Conservation (phyloP, 2,329 filamentous ascomycete species). For the Leptographium galeiforme region DNA sequence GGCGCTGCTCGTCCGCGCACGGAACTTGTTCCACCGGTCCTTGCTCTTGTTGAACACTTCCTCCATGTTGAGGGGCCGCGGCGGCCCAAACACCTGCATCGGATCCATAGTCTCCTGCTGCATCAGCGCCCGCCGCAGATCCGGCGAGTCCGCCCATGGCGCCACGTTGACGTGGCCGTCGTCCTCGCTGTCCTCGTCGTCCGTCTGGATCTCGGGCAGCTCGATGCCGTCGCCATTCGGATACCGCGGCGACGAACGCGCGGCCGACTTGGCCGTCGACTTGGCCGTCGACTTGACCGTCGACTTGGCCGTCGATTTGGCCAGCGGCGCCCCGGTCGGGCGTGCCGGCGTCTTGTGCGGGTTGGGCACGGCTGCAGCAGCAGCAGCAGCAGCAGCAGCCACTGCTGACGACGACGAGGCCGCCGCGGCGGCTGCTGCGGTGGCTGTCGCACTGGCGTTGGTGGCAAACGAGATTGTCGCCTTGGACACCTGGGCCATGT, state of each 20-base stretch:
- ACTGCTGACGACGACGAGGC: background rate
- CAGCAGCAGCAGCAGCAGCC: background rate
- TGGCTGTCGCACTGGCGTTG: conserved; percentile 19
- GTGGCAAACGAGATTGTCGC: conserved; percentile 83
- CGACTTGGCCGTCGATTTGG: conserved; percentile 45
- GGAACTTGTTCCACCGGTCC: conserved; percentile 74
- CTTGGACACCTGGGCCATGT: conserved; percentile 79
- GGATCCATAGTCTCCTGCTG: conserved; percentile 79
- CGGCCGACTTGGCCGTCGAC: conserved; percentile 23
- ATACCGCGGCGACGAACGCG: conserved; percentile 68
- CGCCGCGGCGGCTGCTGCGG: conserved; percentile 2
- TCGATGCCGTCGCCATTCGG: conserved; percentile 82
- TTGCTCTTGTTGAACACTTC: conserved; percentile 89
- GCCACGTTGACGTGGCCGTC: conserved; percentile 47
- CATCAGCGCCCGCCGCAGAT: conserved; percentile 60
- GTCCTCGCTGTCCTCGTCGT: conserved; percentile 61
- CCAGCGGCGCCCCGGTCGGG: conserved; percentile 25
- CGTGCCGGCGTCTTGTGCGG: conserved; percentile 58
- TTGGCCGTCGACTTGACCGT: conserved; percentile 42
- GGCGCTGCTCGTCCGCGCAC: conserved; percentile 81
- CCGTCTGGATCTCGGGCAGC: conserved; percentile 88
- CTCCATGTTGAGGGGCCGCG: conserved; percentile 83
- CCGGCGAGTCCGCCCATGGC: conserved; percentile 80
- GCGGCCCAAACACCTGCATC: conserved; percentile 74
- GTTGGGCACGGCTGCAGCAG: background rate